These are phyloP conservation scores for Cetradonia linearis DNA, from an alignment of 495 filamentous ascomycete species.

Conservation along the genomic window DNA sequence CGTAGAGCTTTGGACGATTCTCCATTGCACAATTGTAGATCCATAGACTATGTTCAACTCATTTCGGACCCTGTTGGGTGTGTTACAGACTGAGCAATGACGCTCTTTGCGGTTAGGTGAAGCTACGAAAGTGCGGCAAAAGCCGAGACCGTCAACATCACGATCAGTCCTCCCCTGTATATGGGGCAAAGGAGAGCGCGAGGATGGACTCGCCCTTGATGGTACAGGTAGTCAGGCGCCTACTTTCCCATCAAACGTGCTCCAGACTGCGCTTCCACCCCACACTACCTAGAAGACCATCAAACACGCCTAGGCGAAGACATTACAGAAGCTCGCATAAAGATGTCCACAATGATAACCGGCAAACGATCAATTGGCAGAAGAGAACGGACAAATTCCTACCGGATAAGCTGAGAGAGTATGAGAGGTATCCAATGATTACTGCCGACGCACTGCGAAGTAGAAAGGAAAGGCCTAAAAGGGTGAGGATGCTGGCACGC, in stretches of 20 bases:
- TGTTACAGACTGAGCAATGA: neutral
- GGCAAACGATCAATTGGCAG: conserved; percentile 59
- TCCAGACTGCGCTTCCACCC: conserved; percentile 44
- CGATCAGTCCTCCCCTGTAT: neutral
- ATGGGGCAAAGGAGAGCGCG: neutral
- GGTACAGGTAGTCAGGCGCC: conserved; percentile 67
- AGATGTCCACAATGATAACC: conserved; percentile 22
- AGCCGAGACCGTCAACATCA: conserved; percentile 3
- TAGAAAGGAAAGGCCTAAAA: conserved; percentile 63
- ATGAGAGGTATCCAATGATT: conserved; percentile 66
- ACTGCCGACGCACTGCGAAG: conserved; percentile 66
- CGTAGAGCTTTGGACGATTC: conserved; percentile 30
- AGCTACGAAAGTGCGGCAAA: conserved; percentile 11
- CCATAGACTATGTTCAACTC: neutral
- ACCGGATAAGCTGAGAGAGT: conserved; percentile 68
- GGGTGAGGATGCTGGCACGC: conserved; percentile 91
- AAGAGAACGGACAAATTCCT: conserved; percentile 63
- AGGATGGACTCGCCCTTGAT: conserved; percentile 79
- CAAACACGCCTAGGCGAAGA: conserved; percentile 16
- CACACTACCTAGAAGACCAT: conserved; percentile 29
- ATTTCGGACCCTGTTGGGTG: neutral
- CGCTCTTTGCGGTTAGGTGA: conserved; percentile 6
- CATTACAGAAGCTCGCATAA: conserved; percentile 12
- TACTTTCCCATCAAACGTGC: conserved; percentile 66
- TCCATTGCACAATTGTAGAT: conserved; percentile 17